Evolutionary conservation across 306 rosid genomes (phyloP).

Genomic region (Fagus sylvatica): DNA sequence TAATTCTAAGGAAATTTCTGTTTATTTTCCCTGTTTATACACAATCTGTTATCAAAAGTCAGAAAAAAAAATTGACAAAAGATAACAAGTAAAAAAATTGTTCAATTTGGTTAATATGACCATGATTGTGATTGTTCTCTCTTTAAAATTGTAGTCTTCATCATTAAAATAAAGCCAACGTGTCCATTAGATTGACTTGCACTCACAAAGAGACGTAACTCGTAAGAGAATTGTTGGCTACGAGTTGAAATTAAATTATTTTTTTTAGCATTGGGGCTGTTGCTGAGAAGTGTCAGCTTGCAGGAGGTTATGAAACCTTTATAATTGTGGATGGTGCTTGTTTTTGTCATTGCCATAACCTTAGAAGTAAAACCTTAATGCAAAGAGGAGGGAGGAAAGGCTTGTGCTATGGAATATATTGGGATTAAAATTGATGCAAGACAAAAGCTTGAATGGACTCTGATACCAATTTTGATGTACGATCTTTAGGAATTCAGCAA

Average conservation of each 20-base stretch:
- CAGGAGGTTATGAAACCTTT: not conserved
- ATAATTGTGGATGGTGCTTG: not conserved
- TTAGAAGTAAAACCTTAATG: not conserved
- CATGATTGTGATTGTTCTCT: not conserved
- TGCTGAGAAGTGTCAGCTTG: not conserved
- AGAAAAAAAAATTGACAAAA: too few relatives aligned
- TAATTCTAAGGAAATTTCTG: not conserved
- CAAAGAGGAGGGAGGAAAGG: not conserved
- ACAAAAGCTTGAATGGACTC: too few relatives aligned
- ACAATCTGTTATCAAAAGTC: not conserved
- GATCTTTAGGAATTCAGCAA: too few relatives aligned
- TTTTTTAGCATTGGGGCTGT: not conserved
- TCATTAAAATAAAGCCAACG: not conserved
- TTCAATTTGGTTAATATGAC: not conserved
- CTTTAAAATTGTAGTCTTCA: not conserved
- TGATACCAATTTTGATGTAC: too few relatives aligned
- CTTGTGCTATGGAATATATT: not conserved
- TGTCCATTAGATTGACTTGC: not conserved
- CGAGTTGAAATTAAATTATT: not conserved
- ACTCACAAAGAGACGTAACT: not conserved
- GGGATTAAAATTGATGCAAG: not conserved
- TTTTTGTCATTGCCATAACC: not conserved
- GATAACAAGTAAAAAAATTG: not conserved
- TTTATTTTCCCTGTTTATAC: not conserved
- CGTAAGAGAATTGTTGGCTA: not conserved